Evolutionary conservation across 768 basidiomycete species (phyloP).

Genomic region (Phylloporus sp.): DNA sequence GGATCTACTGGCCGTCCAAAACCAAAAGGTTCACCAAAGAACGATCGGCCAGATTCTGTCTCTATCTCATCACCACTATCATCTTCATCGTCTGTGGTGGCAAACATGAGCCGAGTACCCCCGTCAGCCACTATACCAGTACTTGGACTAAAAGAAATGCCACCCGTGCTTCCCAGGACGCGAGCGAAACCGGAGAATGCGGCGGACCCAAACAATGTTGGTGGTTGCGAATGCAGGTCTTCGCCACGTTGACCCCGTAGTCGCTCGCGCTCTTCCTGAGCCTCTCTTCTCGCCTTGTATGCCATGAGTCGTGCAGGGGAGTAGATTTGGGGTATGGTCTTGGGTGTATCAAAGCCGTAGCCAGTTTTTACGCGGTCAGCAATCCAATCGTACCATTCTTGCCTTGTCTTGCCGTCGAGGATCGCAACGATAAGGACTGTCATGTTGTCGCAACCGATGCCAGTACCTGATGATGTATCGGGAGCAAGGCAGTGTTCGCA

Average conservation of each 20-base stretch:
- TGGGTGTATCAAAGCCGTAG: slow-evolving; percentile 78
- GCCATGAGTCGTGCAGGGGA: slow-evolving; percentile 57
- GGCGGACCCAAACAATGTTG: slow-evolving; percentile 33
- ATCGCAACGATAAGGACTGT: slow-evolving; percentile 89
- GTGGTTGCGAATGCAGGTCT: slow-evolving; percentile 17
- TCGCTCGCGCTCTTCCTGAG: slow-evolving; percentile 47
- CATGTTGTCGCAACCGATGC: slow-evolving; percentile 99
- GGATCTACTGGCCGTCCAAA: slow-evolving; percentile 47
- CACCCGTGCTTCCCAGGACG: slow-evolving; percentile 53
- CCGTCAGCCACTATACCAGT: slow-evolving; percentile 47
- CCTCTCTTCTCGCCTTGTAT: slow-evolving; percentile 60
- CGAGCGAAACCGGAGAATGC: slow-evolving; percentile 49
- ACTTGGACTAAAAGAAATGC: slow-evolving; percentile 63
- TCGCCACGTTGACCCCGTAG: slow-evolving; percentile 35
- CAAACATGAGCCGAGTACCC: slow-evolving; percentile 56
- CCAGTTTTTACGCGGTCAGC: slow-evolving; percentile 72
- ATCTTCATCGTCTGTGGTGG: slow-evolving; percentile 54
- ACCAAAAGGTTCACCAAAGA: slow-evolving; percentile 48
- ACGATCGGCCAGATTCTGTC: slow-evolving; percentile 35
- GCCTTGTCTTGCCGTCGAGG: slow-evolving; percentile 80
- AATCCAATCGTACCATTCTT: slow-evolving; percentile 92
- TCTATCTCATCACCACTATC: slow-evolving; percentile 51
- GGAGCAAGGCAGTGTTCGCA: slow-evolving; percentile 94
- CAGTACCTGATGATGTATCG: slow-evolving; percentile 83
- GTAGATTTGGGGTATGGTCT: slow-evolving; percentile 72